Base-by-base conservation (phyloP, 495 filamentous ascomycete species). In the Penicillium mononematosum region DNA sequence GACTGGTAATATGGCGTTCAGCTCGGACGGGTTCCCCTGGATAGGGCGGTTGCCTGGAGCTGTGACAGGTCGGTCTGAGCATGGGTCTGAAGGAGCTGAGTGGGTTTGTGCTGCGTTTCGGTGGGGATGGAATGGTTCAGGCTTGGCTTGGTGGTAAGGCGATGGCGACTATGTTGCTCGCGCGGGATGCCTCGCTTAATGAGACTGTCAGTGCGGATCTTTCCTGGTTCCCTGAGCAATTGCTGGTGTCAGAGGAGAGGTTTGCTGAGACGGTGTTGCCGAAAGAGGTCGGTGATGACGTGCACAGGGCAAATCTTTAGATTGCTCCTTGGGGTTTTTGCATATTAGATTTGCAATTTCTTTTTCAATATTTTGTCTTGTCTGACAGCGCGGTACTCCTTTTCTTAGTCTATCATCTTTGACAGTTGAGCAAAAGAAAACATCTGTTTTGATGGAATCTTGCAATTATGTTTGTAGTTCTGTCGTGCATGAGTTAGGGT, bases 1-100 rank as follows among this genome's bases (percentile, higher is more conserved):
- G 91, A 88, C 86, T 0, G 91, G 91, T 0, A 88, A 89, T 53
- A 94, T 92, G 90, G 90, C 86, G 0, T 93, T 86, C 66, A 85
- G 78, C 29, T 70, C 84, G 0, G 91, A 94, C 64, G 74, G 79
- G 0, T 70, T 81, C 20, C 88, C 91, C 0, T 92, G 85, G 83
- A 87, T 92, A 79, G 84, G 88, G 89, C 17, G 85, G 84, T 0
- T 70, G 68, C 22, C 84, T 86, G 25, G 77, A 0, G 68, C 71
- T 4, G 57, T 77, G 14, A 71, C 65, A 69, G 69, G 22, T 62
- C 75, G 58, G 0, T 2, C 58, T 70, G 74, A 43, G 61, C 62
- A 44, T 55, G 34, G 14, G 0, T 24, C 48, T 20, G 38, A 65
- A 2, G 76, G 77, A 2, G 52, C 59, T 4, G 68, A 87, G 50